Conservation (phyloP, 345 rosid species). For the Rhodamnia rubescens region DNA sequence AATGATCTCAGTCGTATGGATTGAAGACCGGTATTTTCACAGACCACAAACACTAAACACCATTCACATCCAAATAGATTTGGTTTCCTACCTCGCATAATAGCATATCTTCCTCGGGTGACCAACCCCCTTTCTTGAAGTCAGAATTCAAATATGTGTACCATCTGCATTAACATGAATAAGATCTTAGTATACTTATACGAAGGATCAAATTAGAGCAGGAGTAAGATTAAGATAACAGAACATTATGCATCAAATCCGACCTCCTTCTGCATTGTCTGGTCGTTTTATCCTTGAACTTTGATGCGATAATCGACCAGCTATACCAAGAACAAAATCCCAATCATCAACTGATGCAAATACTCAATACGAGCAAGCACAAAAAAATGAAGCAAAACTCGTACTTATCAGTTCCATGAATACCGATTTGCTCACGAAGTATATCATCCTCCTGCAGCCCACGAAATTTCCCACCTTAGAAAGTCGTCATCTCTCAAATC, state of each 20-base stretch:
- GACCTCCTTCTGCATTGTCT: conserved; percentile 98
- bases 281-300: conserved; percentile 85
- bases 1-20: not conserved
- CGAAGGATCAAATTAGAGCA: not conserved
- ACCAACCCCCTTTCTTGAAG: conserved; percentile 99
- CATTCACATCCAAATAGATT: not conserved
- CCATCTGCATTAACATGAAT: conserved; percentile 48
- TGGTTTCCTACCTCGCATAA: conserved; percentile 64
- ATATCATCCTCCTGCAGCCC: conserved; percentile 82
- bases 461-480: conserved; percentile 1
- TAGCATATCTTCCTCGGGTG: conserved; percentile 92
- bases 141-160: conserved; percentile 90
- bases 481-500: conserved; percentile 7
- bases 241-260: not conserved
- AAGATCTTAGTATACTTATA: not conserved
- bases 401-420: conserved; percentile 86
- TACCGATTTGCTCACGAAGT: conserved; percentile 65
- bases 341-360: not conserved
- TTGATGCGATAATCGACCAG: conserved; percentile 91
- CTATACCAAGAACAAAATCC: conserved; percentile 27
- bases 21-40: not conserved
- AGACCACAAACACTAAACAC: not conserved
- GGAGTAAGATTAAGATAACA: not conserved
- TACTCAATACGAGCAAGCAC: not conserved
- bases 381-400: not conserved